Evolutionary conservation across 169 alveolate genomes (phyloP).

Genomic region (Blepharisma undulans): DNA sequence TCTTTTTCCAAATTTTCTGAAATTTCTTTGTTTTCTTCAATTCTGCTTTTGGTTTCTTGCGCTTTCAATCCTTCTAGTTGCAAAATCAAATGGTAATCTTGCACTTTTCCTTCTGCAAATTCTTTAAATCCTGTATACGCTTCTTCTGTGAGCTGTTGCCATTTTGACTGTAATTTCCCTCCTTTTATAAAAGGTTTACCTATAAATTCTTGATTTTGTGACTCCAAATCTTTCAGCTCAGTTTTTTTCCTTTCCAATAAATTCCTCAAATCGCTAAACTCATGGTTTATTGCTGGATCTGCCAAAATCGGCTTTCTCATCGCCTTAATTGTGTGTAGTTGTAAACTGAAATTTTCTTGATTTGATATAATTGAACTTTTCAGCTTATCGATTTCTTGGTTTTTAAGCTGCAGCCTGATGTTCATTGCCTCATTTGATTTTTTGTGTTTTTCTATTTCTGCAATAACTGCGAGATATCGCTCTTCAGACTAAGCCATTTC

Average conservation of each 20-base stretch:
- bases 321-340: conserved; percentile 7
- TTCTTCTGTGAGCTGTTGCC: conserved; percentile 20
- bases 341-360: conserved; percentile 23
- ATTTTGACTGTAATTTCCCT: neutral
- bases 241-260: neutral
- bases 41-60: conserved; percentile 1
- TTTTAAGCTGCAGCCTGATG: conserved; percentile 9
- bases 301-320: conserved; percentile 29
- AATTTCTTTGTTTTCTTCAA: conserved; percentile 28
- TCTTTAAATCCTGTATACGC: conserved; percentile 15
- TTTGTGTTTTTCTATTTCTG: neutral
- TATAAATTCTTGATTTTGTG: neutral
- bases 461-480: neutral
- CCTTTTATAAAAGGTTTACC: conserved; percentile 37
- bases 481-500: neutral
- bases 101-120: conserved; percentile 24
- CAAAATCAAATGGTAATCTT: neutral
- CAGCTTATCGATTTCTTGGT: neutral
- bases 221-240: neutral
- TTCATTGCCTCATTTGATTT: conserved; percentile 19
- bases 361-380: neutral
- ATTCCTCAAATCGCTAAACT: neutral
- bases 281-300: neutral
- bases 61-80: neutral
- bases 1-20: conserved; percentile 22